Conservation (phyloP, 148 eudicot species). For the Gaultheria prostrata region DNA sequence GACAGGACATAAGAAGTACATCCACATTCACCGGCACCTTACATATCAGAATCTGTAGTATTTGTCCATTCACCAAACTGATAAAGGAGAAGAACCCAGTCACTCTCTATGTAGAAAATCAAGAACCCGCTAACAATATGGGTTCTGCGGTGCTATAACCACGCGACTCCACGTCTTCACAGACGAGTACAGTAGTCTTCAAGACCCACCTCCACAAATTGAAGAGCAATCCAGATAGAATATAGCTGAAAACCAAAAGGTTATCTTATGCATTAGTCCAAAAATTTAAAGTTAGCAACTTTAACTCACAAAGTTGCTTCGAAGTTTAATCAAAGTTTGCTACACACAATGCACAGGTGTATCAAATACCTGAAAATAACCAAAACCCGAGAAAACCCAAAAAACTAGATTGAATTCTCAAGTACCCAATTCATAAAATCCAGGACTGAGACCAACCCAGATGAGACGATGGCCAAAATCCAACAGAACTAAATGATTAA, state of each 20-base stretch:
- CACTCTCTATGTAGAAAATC: background rate
- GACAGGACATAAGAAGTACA: background rate
- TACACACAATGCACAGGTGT: background rate
- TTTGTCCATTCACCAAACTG: background rate
- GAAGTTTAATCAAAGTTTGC: background rate
- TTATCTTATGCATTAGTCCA: background rate
- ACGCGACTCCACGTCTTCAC: background rate
- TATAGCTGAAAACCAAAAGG: constrained; percentile 11
- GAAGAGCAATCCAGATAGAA: background rate
- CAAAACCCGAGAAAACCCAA: background rate
- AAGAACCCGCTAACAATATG: background rate
- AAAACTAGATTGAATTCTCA: background rate
- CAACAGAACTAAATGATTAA: constrained; percentile 4
- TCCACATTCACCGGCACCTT: background rate
- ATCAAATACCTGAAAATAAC: constrained; percentile 1
- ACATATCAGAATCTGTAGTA: background rate
- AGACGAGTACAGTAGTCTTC: background rate
- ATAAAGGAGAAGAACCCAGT: background rate
- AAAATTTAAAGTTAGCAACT: background rate
- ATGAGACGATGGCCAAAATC: constrained; percentile 8
- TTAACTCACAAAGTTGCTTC: background rate
- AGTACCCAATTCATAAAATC: constrained; percentile 17
- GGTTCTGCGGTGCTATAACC: background rate
- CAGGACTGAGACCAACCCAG: constrained; percentile 12
- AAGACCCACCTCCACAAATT: constrained; percentile 6